phyloP scores from a whole-genome alignment of 441 rosid species.

The Hura crepitans region DNA sequence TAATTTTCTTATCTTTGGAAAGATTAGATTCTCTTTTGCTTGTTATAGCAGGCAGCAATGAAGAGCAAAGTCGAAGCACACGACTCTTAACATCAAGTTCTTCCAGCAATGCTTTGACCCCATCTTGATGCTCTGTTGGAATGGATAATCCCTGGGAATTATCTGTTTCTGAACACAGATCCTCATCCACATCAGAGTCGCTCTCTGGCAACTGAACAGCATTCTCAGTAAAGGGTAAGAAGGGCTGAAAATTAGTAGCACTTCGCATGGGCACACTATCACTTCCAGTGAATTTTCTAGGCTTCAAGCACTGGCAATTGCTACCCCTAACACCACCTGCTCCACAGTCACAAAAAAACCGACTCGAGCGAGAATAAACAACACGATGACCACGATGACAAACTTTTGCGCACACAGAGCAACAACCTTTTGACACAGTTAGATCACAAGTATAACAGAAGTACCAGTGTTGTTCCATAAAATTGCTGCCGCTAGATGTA shows the following conservation, averaged over 20 bases:
- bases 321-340: constrained; percentile 99
- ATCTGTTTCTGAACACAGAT: constrained; percentile 54
- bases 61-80: constrained; percentile 75
- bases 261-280: constrained; percentile 53
- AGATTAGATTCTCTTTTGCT: constrained; percentile 74
- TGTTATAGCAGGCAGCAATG: constrained; percentile 73
- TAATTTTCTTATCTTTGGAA: constrained; percentile 67
- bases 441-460: constrained; percentile 99
- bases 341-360: constrained; percentile 99
- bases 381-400: constrained; percentile 99
- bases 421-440: constrained; percentile 97
- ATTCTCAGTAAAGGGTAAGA: constrained; percentile 81
- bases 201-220: constrained; percentile 88
- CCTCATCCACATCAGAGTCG: constrained; percentile 96
- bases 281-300: constrained; percentile 81
- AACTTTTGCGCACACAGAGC: constrained; percentile 99
- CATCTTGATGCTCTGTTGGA: constrained; percentile 73
- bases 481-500: constrained; percentile 99
- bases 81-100: constrained; percentile 81
- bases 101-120: constrained; percentile 60
- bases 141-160: constrained; percentile 54
- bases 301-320: constrained; percentile 98
- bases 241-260: constrained; percentile 66
- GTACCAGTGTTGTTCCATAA: constrained; percentile 99
- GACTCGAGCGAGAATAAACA: constrained; percentile 97